Evolutionary conservation across 1,139 yeast genomes (phyloP), one percentile per base, ranked within the genome.

Genomic region (Taphrina sp.): DNA sequence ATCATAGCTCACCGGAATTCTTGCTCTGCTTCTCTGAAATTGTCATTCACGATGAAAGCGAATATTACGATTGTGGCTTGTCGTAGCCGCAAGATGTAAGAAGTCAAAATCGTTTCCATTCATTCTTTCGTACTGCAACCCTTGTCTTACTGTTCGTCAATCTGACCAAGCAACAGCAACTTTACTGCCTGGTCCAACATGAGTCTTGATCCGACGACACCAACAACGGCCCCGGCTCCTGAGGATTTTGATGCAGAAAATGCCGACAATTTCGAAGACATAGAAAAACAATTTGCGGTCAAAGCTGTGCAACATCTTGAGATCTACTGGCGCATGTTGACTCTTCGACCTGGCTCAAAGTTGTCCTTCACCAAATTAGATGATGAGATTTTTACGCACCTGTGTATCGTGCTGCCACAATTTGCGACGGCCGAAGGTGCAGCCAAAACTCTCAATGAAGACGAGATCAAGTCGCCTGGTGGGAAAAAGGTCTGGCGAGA

Each of bases 301-400:
- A 89, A 87, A 73, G 98, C 97, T 5, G 98, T 94, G 23, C 82
- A 81, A 71, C 97, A 94, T 70, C 94, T 95, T 60, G 95, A 87
- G 69, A 83, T 96, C 2, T 94, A 92, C 77, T 92, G 96, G 96
- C 76, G 77, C 53, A 73, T 94, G 60, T 72, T 94, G 57, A 78
- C 78, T 61, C 80, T 81, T 63, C 74, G 89, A 54, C 84, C 86
- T 56, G 97, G 95, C 14, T 79, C 95, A 96, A 54, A 78, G 80
- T 66, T 77, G 72, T 33, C 59, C 17, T 38, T 38, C 22, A 46
- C 57, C 3, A 56, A 58, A 39, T 38, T 65, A 62, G 98, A 94
- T 69, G 89, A 89, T 64, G 95, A 85, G 59, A 86, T 94, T 61
- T 84, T 80, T 65, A 79, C 80, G 38, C 77, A 80, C 56, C 76